These are phyloP conservation scores for Saccharomyces mikatae DNA, from an alignment of 805 yeast genomes.

Conservation along the genomic window DNA sequence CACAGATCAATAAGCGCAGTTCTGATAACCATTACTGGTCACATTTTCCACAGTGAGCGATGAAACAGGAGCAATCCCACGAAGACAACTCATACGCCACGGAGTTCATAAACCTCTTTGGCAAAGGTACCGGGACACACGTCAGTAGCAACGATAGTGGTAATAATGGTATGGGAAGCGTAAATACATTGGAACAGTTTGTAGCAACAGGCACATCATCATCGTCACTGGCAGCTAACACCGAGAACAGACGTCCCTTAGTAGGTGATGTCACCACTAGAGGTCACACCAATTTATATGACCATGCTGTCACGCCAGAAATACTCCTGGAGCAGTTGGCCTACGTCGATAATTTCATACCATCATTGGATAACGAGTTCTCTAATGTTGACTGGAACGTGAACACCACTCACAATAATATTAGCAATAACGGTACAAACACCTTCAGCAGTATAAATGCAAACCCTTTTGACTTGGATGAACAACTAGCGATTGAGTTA, in stretches of 20 bases:
- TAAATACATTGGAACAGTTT: not conserved
- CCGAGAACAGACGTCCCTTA: slow-evolving; percentile 2
- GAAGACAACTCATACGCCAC: slow-evolving; percentile 6
- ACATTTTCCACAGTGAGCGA: not conserved
- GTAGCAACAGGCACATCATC: not conserved
- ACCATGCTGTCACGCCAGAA: slow-evolving; percentile 29
- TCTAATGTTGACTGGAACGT: slow-evolving; percentile 23
- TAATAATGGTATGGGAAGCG: not conserved
- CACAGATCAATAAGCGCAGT: not conserved
- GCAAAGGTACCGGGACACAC: slow-evolving; percentile 8
- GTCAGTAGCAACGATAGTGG: not conserved
- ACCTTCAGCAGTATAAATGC: not conserved
- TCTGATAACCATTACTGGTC: not conserved
- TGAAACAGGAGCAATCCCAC: not conserved
- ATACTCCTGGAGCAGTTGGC: slow-evolving; percentile 65
- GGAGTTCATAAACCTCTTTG: slow-evolving; percentile 18
- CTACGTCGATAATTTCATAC: slow-evolving; percentile 69
- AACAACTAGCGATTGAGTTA: slow-evolving; percentile 52
- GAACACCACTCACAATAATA: not conserved
- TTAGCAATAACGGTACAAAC: not conserved
- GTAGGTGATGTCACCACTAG: slow-evolving; percentile 2
- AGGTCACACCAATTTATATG: slow-evolving; percentile 3
- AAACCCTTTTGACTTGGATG: slow-evolving; percentile 37
- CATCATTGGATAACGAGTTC: slow-evolving; percentile 39
- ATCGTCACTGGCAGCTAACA: not conserved